A percentile compares a stretch with the other conserved stretches of the same genome.
Evolutionary conservation across 78 protist species (phyloP).

Genomic region (Cavenderia fasciculata): DNA sequence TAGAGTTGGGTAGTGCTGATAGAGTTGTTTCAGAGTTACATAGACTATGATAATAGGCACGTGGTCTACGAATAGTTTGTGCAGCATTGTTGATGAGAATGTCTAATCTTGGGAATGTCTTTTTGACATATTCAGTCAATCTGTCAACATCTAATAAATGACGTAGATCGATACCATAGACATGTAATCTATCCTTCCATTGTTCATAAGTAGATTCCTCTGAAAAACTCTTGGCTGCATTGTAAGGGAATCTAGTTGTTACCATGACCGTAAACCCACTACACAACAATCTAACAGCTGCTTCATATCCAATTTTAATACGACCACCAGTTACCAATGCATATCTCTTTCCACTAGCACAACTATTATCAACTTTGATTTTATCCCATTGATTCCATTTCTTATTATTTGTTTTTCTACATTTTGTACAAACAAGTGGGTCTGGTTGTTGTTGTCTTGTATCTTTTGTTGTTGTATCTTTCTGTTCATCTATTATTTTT

Average conservation of each 20-base stretch:
- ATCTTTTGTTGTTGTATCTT: too few relatives aligned
- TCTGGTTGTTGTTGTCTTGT: too few relatives aligned
- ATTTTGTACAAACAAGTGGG: not conserved
- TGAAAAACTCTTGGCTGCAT: constrained; percentile 11
- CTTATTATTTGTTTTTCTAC: not conserved
- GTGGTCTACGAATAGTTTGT: constrained; percentile 82
- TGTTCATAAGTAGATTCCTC: not conserved
- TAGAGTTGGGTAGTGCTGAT: too few relatives aligned
- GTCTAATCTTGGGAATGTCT: constrained; percentile 56
- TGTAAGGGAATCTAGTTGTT: constrained; percentile 85
- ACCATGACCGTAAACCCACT: constrained; percentile 73
- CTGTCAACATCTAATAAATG: constrained; percentile 39
- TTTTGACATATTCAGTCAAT: constrained; percentile 24
- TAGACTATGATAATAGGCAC: constrained; percentile 27
- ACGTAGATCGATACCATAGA: constrained; percentile 80
- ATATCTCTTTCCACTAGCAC: not conserved
- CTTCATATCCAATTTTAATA: constrained; percentile 81
- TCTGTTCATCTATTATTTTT: too few relatives aligned
- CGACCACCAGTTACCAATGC: constrained; percentile 89
- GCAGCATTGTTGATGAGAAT: constrained; percentile 89
- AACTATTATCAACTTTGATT: not conserved
- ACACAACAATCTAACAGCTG: constrained; percentile 20
- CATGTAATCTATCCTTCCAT: constrained; percentile 3
- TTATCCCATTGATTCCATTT: not conserved
- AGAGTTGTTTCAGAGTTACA: too few relatives aligned